phyloP scores from a whole-genome alignment of 257 asterid species.

The Solanum etuberosum region DNA sequence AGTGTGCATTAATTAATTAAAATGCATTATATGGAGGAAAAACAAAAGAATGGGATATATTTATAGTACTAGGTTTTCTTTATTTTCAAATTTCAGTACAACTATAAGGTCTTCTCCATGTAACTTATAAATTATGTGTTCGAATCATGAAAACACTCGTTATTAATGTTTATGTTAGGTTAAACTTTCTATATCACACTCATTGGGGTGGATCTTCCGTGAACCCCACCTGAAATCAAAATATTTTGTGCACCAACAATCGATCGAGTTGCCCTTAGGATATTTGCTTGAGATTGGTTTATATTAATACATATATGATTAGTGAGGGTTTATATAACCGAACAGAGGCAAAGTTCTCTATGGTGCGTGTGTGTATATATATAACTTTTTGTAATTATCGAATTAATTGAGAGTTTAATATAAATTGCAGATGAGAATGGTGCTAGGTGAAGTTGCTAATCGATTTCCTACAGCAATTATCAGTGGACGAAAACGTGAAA shows the following conservation, averaged over 20 bases:
- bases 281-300: background rate
- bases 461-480: background rate
- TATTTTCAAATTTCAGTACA: background rate
- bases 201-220: too few relatives aligned
- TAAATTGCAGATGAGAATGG: background rate
- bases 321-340: background rate
- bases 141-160: rapidly evolving
- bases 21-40: background rate
- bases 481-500: background rate
- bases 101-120: too few relatives aligned
- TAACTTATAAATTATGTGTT: background rate
- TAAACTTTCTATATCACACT: too few relatives aligned
- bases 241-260: background rate
- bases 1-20: background rate
- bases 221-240: too few relatives aligned
- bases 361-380: too few relatives aligned
- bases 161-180: background rate
- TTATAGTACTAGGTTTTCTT: background rate
- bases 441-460: background rate
- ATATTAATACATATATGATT: background rate
- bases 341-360: too few relatives aligned
- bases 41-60: background rate
- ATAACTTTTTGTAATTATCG: too few relatives aligned
- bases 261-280: too few relatives aligned
- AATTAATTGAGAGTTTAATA: background rate